Evolutionary conservation across 2,329 filamentous ascomycete genomes (phyloP).

Genomic region (Myriosclerotinia duriaeana): DNA sequence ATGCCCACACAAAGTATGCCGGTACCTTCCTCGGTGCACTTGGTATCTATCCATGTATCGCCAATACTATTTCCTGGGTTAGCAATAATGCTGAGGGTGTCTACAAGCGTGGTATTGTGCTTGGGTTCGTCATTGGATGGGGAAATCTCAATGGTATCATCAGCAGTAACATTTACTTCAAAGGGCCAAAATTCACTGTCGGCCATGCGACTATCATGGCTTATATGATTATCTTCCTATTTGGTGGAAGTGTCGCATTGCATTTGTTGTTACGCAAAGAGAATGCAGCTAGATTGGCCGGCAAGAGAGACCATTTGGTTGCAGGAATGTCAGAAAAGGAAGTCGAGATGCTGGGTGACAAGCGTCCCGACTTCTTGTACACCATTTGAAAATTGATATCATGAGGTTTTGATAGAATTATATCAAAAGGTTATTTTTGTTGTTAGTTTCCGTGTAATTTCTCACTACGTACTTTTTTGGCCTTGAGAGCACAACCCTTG

Average conservation of each 20-base stretch:
- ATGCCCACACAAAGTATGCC: slow-evolving; percentile 70
- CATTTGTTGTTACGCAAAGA: slow-evolving; percentile 61
- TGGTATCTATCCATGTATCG: slow-evolving; percentile 82
- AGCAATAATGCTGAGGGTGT: slow-evolving; percentile 86
- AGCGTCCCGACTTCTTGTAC: slow-evolving; percentile 69
- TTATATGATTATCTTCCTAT: slow-evolving; percentile 67
- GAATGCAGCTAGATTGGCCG: slow-evolving; percentile 64
- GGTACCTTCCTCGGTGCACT: slow-evolving; percentile 80
- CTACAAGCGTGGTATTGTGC: slow-evolving; percentile 82
- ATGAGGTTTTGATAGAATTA: background rate
- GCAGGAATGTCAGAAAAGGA: slow-evolving; percentile 62
- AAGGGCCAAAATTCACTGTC: slow-evolving; percentile 55
- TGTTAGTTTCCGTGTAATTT: background rate
- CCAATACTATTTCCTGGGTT: slow-evolving; percentile 84
- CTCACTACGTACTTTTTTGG: background rate
- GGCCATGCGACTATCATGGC: slow-evolving; percentile 75
- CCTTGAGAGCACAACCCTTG: background rate
- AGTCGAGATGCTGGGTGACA: slow-evolving; percentile 67
- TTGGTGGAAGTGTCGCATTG: slow-evolving; percentile 69
- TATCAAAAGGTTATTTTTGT: background rate
- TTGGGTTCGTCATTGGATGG: slow-evolving; percentile 88
- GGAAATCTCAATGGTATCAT: slow-evolving; percentile 76
- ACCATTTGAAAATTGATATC: slow-evolving; percentile 47
- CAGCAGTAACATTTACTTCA: slow-evolving; percentile 65
- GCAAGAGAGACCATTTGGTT: slow-evolving; percentile 61